Evolutionary conservation across 805 yeast species (phyloP), one percentile per base, ranked within the genome.

Genomic region (Ogataea siamensis): DNA sequence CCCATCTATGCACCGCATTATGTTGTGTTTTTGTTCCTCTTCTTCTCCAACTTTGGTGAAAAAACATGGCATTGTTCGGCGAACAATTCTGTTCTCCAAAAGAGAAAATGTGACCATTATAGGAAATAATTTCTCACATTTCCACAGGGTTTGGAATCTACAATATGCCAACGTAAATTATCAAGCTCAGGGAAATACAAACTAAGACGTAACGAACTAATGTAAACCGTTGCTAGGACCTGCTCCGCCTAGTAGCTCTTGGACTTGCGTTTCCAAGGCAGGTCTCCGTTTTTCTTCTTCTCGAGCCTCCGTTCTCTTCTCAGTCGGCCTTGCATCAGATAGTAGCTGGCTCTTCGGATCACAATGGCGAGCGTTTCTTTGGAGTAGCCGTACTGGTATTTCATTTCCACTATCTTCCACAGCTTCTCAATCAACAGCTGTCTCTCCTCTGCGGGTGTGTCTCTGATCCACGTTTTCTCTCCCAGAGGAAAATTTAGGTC

Each of bases 391-490:
- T 69, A 70, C 5, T 70, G 67, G 51, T 73, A 79, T 28, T 67
- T 69, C 2, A 50, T 51, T 21, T 64, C 66, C 5, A 82, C 77
- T 39, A 71, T 64, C 5, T 53, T 50, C 50, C 71, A 65, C 33
- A 87, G 67, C 34, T 68, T 62, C 17, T 67, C 67, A 17, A 84
- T 62, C 29, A 80, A 61, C 5, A 58, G 50, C 8, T 57, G 57
- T 28, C 95, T 68, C 45, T 74, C 73, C 4, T 59, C 62, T 36
- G 68, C 71, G 1, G 74, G 68, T 0, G 93, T 83, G 53, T 83
- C 95, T 46, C 95, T 70, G 28, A 85, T 80, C 95, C 96, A 87
- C 0, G 95, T 84, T 52, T 76, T 76, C 45, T 77, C 73, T 5
- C 95, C 95, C 19, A 87, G 58, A 19, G 81, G 78, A 60, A 85